Evolutionary conservation across 1,139 yeast species (phyloP).

Genomic region (Yamadazyma dushanensis): DNA sequence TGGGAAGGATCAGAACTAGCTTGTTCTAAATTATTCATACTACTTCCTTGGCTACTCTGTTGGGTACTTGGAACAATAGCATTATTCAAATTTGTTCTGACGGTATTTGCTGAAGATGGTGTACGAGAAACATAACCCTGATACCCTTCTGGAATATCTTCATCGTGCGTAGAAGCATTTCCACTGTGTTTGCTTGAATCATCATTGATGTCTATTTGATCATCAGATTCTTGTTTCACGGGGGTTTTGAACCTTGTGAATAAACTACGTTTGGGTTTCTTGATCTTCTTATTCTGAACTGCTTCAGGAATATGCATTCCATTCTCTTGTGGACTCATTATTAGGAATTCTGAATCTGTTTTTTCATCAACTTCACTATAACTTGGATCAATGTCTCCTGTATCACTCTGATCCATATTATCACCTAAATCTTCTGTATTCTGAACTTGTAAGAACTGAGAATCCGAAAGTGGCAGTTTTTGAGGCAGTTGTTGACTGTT

Average conservation of each 20-base stretch:
- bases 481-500: constrained; percentile 3
- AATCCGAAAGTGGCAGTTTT: neutral
- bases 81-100: constrained; percentile 13
- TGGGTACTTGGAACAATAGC: constrained; percentile 5
- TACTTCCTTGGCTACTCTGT: neutral
- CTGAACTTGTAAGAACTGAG: neutral
- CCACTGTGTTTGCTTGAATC: constrained; percentile 14
- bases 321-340: constrained; percentile 26
- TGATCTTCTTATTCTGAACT: constrained; percentile 24
- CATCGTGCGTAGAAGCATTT: constrained; percentile 12
- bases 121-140: constrained; percentile 22
- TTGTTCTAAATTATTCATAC: constrained; percentile 5
- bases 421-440: too few relatives aligned
- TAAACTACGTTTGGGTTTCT: constrained; percentile 36
- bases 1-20: constrained; percentile 17
- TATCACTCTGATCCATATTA: too few relatives aligned
- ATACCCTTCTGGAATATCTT: constrained; percentile 7
- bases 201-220: constrained; percentile 11
- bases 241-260: constrained; percentile 46
- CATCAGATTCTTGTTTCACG: constrained; percentile 21
- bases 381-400: constrained; percentile 2
- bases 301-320: constrained; percentile 19
- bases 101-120: constrained; percentile 25
- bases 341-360: constrained; percentile 8
- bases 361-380: constrained; percentile 2